Conservation (phyloP, 2,329 filamentous ascomycete genomes). For the Pseudogymnoascus sp. region DNA sequence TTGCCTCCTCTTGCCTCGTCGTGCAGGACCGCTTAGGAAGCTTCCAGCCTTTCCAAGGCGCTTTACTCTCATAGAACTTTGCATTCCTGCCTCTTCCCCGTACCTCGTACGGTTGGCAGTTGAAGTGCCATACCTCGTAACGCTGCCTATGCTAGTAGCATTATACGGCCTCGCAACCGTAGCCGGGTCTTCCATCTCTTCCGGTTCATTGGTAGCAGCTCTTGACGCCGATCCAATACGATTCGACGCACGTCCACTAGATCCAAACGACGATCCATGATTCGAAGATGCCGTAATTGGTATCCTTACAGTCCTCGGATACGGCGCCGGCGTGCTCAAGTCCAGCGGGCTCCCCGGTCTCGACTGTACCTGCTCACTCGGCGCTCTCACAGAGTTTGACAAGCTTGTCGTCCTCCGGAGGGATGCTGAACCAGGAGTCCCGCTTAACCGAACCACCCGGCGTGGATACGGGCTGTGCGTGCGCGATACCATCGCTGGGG, state of each 20-base stretch:
- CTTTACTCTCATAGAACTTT: conserved; percentile 71
- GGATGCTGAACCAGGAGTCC: conserved; percentile 24
- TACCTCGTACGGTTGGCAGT: conserved; percentile 43
- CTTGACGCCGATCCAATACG: conserved; percentile 19
- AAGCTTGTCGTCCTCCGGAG: conserved; percentile 23
- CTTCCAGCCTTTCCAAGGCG: conserved; percentile 68
- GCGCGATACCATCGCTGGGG: neutral
- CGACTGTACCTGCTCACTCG: conserved; percentile 10
- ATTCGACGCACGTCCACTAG: conserved; percentile 21
- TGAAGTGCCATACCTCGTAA: conserved; percentile 42
- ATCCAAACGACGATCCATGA: conserved; percentile 22
- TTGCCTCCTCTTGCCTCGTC: conserved; percentile 60
- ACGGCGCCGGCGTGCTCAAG: conserved; percentile 26
- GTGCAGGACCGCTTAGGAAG: conserved; percentile 71
- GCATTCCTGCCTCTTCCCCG: conserved; percentile 57
- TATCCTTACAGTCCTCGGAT: conserved; percentile 24
- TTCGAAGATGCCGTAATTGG: conserved; percentile 22
- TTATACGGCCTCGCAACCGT: conserved; percentile 42
- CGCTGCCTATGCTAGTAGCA: conserved; percentile 42
- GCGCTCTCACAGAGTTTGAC: conserved; percentile 22
- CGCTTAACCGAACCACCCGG: conserved; percentile 27
- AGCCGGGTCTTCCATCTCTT: conserved; percentile 30
- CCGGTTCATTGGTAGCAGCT: conserved; percentile 18
- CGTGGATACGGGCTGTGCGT: conserved; percentile 23
- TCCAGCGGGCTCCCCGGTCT: conserved; percentile 20